Evolutionary conservation across 257 asterid species (phyloP).

Genomic region (Nicotiana benthamiana): DNA sequence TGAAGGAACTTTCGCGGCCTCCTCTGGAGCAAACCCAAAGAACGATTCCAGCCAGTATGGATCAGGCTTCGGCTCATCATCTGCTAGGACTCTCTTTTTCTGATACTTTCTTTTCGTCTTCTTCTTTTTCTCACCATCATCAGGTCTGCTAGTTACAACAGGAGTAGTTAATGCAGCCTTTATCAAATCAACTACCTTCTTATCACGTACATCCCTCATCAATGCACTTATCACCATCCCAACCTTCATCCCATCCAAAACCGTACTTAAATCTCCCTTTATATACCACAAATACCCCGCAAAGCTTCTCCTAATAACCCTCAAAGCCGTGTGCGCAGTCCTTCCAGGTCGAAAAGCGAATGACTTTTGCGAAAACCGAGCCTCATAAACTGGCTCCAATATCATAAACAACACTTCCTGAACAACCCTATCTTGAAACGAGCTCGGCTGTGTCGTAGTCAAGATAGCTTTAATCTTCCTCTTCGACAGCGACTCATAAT

Average conservation of each 20-base stretch:
- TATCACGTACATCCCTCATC: slow-evolving; percentile 96
- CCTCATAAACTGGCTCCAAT: slow-evolving; percentile 86
- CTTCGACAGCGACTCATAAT: slow-evolving; percentile 78
- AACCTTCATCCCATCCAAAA: slow-evolving; percentile 87
- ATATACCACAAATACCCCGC: slow-evolving; percentile 96
- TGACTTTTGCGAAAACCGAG: slow-evolving; percentile 82
- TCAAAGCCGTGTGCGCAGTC: slow-evolving; percentile 77
- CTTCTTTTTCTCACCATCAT: slow-evolving; percentile 75
- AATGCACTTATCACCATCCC: slow-evolving; percentile 80
- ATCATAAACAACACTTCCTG: slow-evolving; percentile 80
- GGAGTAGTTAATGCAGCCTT: slow-evolving; percentile 78
- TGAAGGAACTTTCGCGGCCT: slow-evolving; percentile 74
- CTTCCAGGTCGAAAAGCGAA: slow-evolving; percentile 94
- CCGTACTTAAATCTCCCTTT: slow-evolving; percentile 82
- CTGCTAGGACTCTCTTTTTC: slow-evolving; percentile 86
- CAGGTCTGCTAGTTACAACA: slow-evolving; percentile 50
- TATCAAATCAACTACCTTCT: slow-evolving; percentile 82
- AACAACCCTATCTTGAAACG: slow-evolving; percentile 86
- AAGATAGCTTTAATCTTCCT: slow-evolving; percentile 77
- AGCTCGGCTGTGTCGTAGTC: slow-evolving; percentile 72
- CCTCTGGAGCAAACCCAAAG: slow-evolving; percentile 95
- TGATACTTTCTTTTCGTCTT: slow-evolving; percentile 77
- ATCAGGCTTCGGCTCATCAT: slow-evolving; percentile 97
- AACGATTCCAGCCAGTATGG: slow-evolving; percentile 89
- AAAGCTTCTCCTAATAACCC: slow-evolving; percentile 89